Evolutionary conservation across 441 rosid genomes (phyloP), one percentile per base, ranked within the genome.

Genomic region (Flueggea neowawraea): DNA sequence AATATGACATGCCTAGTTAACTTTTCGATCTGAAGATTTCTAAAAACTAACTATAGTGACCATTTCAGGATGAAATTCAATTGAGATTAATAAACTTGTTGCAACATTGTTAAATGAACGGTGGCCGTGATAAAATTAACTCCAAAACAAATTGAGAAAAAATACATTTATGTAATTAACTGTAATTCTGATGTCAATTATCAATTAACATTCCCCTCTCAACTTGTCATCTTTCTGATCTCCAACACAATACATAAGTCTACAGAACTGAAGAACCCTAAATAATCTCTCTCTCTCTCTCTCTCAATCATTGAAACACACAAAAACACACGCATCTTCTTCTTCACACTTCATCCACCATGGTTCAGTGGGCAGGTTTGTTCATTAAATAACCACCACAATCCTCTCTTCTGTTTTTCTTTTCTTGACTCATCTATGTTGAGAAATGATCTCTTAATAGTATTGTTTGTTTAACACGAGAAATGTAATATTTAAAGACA

Each of bases 201-300:
- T 22, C 1, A 2, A 22, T 22, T 22, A 1, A 22, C 28, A 22
- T 22, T 22, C 28, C 28, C 28, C 28, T 2, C 28, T 22, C 68
- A 31, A 57, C 57, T 65, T 70, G 76, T 69, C 75, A 65, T 69
- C 71, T 31, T 60, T 32, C 61, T 47, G 32, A 62, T 57, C 66
- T 32, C 56, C 33, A 39, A 16, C 59, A 9, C 57, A 12, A 28
- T 58, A 31, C 63, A 50, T n/a, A 62, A 51, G 70, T 69, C 74
- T 59, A 60, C 32, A 13, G 28, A 22, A 22, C 28, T 22, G 28
- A 22, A 22, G 28, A 22, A 22, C 28, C 28, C 28, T 22, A 33
- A 22, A 17, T 10, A 52, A 16, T n/a, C n/a, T n/a, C n/a, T n/a
- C 32, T 48, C 12, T 22, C 54, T 44, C 22, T 64, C 43, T 45